Evolutionary conservation across 148 eudicot genomes (phyloP), one percentile per base, ranked within the genome.

Genomic region (Rhododendron griersonianum): DNA sequence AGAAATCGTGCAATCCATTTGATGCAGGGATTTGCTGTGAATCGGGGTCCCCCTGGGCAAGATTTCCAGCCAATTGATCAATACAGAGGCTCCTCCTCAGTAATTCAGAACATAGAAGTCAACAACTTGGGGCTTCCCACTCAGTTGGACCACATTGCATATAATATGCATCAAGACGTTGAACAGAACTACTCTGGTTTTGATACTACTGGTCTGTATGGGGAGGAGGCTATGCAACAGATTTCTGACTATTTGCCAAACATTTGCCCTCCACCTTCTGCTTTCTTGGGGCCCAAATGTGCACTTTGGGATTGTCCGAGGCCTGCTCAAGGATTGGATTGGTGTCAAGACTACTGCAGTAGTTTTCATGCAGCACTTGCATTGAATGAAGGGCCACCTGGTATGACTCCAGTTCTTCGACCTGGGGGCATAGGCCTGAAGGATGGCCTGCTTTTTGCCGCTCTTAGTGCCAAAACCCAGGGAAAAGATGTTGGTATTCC

Each of bases 271-370:
- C 95, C 99, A 78, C 98, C 99, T 57, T 91, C 98, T 86, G 99
- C 99, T 84, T 95, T 93, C 88, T 87, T 97, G 89, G 99, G 99
- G 30, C 99, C 98, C 83, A 94, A 95, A 89, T 95, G 98, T 90
- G 95, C 98, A 41, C 95, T 95, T 30, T 97, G 99, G 99, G 99
- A 97, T 86, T 97, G 99, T 85, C 94, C 95, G 15, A 90, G 99
- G 87, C 99, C 98, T 44, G 98, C 98, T 84, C 96, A 93, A 86
- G 95, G 95, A 67, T 88, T 89, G 47, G 98, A 90, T 81, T 95
- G 96, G 96, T 94, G 92, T 90, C 92, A 83, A 80, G 99, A 97
- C 81, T 95, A 97, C 80, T 97, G 99, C 90, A 93, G 98, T 88
- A 88, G 90, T 45, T 90, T 91, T 87, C 98, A 95, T 91, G 95